Evolutionary conservation across 495 filamentous ascomycete species (phyloP).

Genomic region (Elasticomyces elasticus): DNA sequence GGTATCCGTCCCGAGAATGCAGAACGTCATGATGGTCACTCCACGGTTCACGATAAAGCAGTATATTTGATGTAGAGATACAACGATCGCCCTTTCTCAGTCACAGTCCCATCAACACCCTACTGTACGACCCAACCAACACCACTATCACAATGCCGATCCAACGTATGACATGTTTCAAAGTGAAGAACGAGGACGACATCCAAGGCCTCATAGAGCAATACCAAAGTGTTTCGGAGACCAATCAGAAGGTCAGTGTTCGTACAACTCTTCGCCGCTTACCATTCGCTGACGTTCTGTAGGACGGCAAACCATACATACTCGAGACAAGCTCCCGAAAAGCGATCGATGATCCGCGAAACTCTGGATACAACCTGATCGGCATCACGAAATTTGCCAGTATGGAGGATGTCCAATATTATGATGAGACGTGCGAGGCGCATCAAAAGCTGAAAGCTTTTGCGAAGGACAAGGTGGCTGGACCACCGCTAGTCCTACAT

Average conservation of each 20-base stretch:
- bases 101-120: no score
- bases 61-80: no score
- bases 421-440: conserved; percentile 53
- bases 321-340: conserved; percentile 36
- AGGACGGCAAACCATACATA: conserved; percentile 64
- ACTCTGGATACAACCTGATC: conserved; percentile 54
- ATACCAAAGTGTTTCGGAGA: conserved; percentile 43
- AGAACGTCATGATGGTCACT: no score
- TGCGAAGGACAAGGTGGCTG: conserved; percentile 26
- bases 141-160: conserved; percentile 27
- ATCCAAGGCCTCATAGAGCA: conserved; percentile 37
- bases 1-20: no score
- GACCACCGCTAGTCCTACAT: conserved; percentile 22
- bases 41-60: no score
- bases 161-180: conserved; percentile 52
- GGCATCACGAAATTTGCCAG: conserved; percentile 50
- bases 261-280: background rate
- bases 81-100: no score
- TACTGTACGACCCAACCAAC: background rate
- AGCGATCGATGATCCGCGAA: conserved; percentile 43
- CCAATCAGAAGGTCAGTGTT: conserved; percentile 40
- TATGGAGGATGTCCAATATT: conserved; percentile 60
- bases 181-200: conserved; percentile 42
- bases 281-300: background rate
- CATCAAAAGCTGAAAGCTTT: conserved; percentile 49